Conservation (phyloP, 306 rosid genomes). For the Hippophae tibetana region DNA sequence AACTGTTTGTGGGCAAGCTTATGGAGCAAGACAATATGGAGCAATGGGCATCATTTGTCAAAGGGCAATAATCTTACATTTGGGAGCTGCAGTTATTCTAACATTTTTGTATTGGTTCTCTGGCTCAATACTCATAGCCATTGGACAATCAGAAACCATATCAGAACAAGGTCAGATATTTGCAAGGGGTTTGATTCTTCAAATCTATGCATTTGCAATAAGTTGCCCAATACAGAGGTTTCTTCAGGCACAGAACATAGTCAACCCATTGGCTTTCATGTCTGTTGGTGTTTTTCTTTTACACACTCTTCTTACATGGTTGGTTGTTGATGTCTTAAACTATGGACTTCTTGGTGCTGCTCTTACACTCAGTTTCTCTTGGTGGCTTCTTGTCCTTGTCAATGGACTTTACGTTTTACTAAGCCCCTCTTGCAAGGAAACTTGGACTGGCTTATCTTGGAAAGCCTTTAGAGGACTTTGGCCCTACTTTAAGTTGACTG, state of each 20-base stretch:
- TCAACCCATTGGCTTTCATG: conserved; percentile 65
- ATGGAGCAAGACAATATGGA: conserved; percentile 39
- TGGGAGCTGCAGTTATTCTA: conserved; percentile 52
- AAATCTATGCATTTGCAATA: conserved; percentile 59
- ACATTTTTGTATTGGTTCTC: conserved; percentile 54
- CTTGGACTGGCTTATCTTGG: conserved; percentile 60
- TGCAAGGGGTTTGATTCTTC: conserved; percentile 48
- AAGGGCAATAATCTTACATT: conserved; percentile 49
- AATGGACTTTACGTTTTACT: conserved; percentile 40
- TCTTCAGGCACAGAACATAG: conserved; percentile 75
- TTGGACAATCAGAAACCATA: conserved; percentile 44
- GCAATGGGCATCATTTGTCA: conserved; percentile 55
- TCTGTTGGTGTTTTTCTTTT: conserved; percentile 45
- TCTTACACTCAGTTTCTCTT: conserved; percentile 55
- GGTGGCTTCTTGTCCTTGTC: conserved; percentile 52
- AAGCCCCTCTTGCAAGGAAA: conserved; percentile 56
- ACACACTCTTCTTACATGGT: conserved; percentile 44
- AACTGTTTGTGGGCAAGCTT: conserved; percentile 76
- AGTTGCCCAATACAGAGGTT: conserved; percentile 74
- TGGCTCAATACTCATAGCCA: conserved; percentile 31
- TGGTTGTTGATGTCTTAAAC: conserved; percentile 39
- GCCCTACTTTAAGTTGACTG: conserved; percentile 70
- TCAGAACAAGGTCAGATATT: conserved; percentile 41
- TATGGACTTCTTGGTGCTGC: conserved; percentile 53
- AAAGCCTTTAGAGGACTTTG: conserved; percentile 51